Conservation (phyloP, 2,329 filamentous ascomycete species). For the Westerdykella sp. region DNA sequence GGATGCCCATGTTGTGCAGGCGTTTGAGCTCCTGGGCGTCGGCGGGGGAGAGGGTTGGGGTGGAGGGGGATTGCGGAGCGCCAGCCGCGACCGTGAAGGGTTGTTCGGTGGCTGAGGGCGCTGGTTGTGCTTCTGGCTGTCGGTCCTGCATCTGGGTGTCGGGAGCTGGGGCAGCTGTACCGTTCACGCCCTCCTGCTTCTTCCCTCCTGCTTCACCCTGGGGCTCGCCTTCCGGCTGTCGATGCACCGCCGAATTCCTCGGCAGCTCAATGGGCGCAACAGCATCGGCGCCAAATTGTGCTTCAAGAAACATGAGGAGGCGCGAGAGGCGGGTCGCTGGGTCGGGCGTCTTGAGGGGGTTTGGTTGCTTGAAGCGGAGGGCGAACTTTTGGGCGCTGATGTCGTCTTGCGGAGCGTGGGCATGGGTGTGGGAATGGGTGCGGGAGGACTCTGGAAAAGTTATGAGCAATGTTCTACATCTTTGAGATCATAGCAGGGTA, state of each 20-base stretch:
- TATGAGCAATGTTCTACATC: conserved; percentile 1
- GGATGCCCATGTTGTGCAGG: conserved; percentile 77
- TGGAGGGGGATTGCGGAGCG: not conserved
- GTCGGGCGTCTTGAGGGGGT: conserved; percentile 67
- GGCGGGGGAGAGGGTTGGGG: conserved; percentile 2
- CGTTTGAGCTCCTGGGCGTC: conserved; percentile 60
- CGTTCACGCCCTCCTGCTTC: not conserved
- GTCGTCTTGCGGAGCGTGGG: conserved; percentile 5
- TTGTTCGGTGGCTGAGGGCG: conserved; percentile 1
- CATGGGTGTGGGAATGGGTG: conserved; percentile 14
- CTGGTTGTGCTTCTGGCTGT: conserved; percentile 1
- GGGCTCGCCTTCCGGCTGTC: conserved; percentile 7
- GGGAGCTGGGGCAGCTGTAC: too few relatives aligned
- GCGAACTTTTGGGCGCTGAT: conserved; percentile 4
- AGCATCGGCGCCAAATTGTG: conserved; percentile 83
- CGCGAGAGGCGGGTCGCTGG: conserved; percentile 74
- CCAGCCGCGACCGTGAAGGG: conserved; percentile 9
- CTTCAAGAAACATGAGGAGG: conserved; percentile 92
- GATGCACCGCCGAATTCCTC: conserved; percentile 44
- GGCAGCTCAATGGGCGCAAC: conserved; percentile 69
- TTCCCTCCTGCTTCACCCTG: conserved; percentile 3
- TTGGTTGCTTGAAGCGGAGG: conserved; percentile 40
- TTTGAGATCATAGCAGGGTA: not conserved
- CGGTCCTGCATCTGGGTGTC: not conserved
- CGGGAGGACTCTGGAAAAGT: conserved; percentile 16